Evolutionary conservation across 192 early-diverging fungal genomes (phyloP).

Genomic region (Podochytrium sp.): DNA sequence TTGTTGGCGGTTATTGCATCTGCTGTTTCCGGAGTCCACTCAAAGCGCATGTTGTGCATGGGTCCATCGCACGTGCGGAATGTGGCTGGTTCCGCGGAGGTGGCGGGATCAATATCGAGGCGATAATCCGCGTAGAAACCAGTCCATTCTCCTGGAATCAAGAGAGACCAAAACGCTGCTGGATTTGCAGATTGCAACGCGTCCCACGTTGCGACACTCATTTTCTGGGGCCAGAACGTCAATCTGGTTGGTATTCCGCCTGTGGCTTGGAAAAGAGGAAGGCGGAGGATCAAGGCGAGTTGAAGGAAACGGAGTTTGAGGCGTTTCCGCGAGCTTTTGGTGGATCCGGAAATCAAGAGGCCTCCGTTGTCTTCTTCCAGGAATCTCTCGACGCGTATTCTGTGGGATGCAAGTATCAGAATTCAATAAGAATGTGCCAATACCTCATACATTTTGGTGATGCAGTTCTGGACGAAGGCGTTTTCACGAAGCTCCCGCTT

Average conservation of each 20-base stretch:
- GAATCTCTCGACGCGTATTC: background rate
- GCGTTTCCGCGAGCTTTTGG: background rate
- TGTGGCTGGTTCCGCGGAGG: background rate
- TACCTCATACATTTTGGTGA: too few relatives aligned
- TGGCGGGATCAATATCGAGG: background rate
- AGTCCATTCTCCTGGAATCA: conserved; percentile 4
- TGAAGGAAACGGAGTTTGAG: conserved; percentile 5
- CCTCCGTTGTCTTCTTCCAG: background rate
- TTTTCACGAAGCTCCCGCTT: too few relatives aligned
- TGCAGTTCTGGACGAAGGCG: too few relatives aligned
- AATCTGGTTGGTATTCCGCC: background rate
- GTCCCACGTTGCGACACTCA: background rate
- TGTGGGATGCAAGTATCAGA: too few relatives aligned
- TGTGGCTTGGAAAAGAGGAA: background rate
- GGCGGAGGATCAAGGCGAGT: background rate
- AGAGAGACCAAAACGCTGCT: background rate
- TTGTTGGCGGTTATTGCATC: background rate
- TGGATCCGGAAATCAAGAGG: background rate
- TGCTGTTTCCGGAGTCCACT: background rate
- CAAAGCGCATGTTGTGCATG: background rate
- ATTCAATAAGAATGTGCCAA: too few relatives aligned
- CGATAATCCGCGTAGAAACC: conserved; percentile 24
- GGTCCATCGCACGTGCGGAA: conserved; percentile 8
- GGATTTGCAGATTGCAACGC: background rate
- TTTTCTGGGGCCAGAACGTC: background rate